Evolutionary conservation across 73 alveolate species (phyloP).

Genomic region (Blepharisma japonicum): DNA sequence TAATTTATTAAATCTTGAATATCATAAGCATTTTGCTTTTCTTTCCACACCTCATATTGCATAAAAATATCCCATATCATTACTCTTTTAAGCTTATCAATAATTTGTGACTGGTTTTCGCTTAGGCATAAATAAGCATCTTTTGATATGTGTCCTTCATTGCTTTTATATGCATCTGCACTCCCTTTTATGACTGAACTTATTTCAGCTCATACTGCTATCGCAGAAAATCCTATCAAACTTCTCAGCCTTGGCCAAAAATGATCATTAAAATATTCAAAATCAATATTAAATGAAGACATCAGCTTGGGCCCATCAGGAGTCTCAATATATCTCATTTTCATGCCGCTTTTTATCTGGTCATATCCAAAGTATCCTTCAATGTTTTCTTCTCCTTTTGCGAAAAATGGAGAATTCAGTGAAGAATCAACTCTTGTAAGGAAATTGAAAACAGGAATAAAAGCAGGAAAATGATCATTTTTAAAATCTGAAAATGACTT

Average conservation of each 20-base stretch:
- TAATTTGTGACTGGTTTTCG: too few species aligned
- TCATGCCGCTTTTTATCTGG: conserved; percentile 44
- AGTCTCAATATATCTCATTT: too few species aligned
- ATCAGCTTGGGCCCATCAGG: too few species aligned
- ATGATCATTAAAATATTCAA: too few species aligned
- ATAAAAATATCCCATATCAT: conserved; percentile 46
- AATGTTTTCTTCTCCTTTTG: conserved; percentile 58
- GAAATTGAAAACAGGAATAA: conserved; percentile 50
- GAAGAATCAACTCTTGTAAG: conserved; percentile 58
- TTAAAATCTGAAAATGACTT: background rate
- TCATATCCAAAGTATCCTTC: conserved; percentile 62
- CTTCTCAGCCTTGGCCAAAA: too few species aligned
- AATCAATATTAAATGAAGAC: conserved; percentile 45
- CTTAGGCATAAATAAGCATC: too few species aligned
- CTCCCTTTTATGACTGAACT: too few species aligned
- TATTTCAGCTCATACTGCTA: too few species aligned
- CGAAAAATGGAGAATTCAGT: conserved; percentile 52
- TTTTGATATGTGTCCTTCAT: too few species aligned
- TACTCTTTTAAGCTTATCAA: conserved; percentile 35
- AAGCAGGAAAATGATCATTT: conserved; percentile 54
- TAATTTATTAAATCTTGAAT: conserved; percentile 72
- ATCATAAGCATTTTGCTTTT: conserved; percentile 50
- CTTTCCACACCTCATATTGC: conserved; percentile 73
- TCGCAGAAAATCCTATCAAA: too few species aligned
- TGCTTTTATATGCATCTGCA: too few species aligned